Conservation (phyloP, 2,329 filamentous ascomycete genomes). For the Grosmannia serpens region DNA sequence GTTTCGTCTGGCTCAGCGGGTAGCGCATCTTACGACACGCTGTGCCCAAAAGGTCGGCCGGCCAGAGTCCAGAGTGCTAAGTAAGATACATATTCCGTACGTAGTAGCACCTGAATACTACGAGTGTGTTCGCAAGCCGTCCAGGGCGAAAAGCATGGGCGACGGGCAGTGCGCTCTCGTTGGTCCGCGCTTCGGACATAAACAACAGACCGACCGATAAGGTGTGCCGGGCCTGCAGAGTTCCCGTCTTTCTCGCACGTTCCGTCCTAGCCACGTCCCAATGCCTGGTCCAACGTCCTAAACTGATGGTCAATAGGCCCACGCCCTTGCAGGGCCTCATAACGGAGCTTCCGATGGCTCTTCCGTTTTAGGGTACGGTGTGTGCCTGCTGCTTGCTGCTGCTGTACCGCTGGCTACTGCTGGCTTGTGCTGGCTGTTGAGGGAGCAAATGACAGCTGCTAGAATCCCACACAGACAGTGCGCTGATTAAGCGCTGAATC, state of each 20-base stretch:
- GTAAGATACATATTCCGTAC: no score
- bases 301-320: background rate
- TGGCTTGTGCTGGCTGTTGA: no score
- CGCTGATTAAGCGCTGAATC: background rate
- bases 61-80: no score
- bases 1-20: no score
- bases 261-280: background rate
- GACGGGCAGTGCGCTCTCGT: background rate
- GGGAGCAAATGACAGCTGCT: no score
- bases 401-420: background rate
- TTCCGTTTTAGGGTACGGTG: background rate
- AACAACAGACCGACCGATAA: conserved; percentile 9
- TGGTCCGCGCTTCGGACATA: conserved; percentile 11
- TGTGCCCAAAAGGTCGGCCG: no score
- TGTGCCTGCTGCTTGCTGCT: no score
- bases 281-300: background rate
- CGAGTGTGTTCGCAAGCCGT: no score
- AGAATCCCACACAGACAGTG: background rate
- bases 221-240: background rate
- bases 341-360: background rate
- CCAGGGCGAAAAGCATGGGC: no score
- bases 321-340: background rate
- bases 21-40: no score
- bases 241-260: conserved; percentile 2
- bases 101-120: no score